These are phyloP conservation scores for Chaetomiaceae sp. DNA, from an alignment of 2,329 filamentous ascomycete species.

Conservation along the genomic window DNA sequence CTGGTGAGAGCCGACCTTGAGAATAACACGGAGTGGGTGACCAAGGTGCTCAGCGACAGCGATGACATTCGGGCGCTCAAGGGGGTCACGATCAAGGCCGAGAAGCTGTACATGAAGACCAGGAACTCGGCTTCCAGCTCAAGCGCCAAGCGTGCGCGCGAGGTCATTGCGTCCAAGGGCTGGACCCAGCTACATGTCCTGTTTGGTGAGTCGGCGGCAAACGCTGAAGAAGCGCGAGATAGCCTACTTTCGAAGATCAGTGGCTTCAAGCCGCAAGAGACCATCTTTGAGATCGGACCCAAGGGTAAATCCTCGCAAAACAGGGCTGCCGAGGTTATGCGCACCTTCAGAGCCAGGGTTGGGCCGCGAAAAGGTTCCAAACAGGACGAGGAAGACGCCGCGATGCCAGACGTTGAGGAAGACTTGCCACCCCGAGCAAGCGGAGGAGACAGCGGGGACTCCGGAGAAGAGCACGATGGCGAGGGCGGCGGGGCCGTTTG, in stretches of 20 bases:
- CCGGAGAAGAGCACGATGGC: constrained; percentile 29
- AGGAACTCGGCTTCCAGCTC: constrained; percentile 84
- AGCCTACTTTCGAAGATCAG: constrained; percentile 86
- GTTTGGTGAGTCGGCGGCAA: constrained; percentile 64
- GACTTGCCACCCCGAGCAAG: constrained; percentile 25
- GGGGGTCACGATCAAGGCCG: constrained; percentile 74
- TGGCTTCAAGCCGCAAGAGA: constrained; percentile 83
- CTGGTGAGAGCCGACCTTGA: constrained; percentile 69
- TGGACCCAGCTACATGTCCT: constrained; percentile 74
- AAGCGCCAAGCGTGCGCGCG: constrained; percentile 81
- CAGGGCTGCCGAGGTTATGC: constrained; percentile 71
- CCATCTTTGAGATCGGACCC: constrained; percentile 84
- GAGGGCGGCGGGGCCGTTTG: constrained; percentile 33
- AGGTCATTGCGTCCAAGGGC: constrained; percentile 61
- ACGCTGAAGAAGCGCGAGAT: constrained; percentile 64
- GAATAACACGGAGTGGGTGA: constrained; percentile 72
- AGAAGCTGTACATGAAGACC: constrained; percentile 86
- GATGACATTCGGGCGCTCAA: constrained; percentile 67
- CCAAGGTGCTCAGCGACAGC: constrained; percentile 68
- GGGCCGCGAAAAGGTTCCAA: constrained; percentile 46
- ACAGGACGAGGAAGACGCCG: constrained; percentile 26
- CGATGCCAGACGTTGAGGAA: constrained; percentile 26
- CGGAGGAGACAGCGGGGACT: constrained; percentile 39
- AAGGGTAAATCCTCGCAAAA: constrained; percentile 56
- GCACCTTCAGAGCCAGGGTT: constrained; percentile 62